phyloP scores from a whole-genome alignment of 2,329 filamentous ascomycete genomes.

The Monilinia fructicola region DNA sequence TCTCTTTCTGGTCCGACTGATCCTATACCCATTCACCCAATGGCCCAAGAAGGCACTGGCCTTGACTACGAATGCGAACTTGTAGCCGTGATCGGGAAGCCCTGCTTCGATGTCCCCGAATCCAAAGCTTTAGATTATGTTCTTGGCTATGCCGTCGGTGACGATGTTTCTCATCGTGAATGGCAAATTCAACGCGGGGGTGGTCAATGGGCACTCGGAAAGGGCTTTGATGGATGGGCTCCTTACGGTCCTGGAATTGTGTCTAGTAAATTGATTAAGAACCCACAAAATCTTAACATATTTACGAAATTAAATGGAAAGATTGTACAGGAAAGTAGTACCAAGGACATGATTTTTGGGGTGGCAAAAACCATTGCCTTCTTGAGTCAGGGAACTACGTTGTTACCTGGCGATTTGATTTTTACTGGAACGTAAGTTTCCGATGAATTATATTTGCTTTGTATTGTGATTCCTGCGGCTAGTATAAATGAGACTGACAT shows the following conservation, averaged over 20 bases:
- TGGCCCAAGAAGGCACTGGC: constrained; percentile 65
- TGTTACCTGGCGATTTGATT: constrained; percentile 63
- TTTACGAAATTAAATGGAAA: constrained; percentile 60
- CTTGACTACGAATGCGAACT: constrained; percentile 82
- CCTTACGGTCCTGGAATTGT: constrained; percentile 73
- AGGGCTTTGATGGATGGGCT: constrained; percentile 75
- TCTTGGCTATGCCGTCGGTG: constrained; percentile 71
- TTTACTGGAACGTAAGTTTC: constrained; percentile 58
- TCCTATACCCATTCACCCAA: constrained; percentile 62
- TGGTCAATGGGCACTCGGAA: constrained; percentile 70
- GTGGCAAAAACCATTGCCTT: constrained; percentile 60
- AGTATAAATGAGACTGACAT: not conserved
- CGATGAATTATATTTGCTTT: not conserved
- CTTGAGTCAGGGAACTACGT: constrained; percentile 60
- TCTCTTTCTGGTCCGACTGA: constrained; percentile 64
- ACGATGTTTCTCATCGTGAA: constrained; percentile 78
- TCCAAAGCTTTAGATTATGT: constrained; percentile 67
- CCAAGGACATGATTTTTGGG: constrained; percentile 63
- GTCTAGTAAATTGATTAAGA: constrained; percentile 51
- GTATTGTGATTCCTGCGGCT: not conserved
- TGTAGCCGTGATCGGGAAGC: constrained; percentile 69
- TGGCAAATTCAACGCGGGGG: constrained; percentile 70
- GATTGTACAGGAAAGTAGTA: constrained; percentile 56
- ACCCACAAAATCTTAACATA: constrained; percentile 58
- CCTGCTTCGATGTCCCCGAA: constrained; percentile 64